These are phyloP conservation scores for Bidens hawaiensis DNA, from an alignment of 140 eudicot genomes.

Conservation along the genomic window DNA sequence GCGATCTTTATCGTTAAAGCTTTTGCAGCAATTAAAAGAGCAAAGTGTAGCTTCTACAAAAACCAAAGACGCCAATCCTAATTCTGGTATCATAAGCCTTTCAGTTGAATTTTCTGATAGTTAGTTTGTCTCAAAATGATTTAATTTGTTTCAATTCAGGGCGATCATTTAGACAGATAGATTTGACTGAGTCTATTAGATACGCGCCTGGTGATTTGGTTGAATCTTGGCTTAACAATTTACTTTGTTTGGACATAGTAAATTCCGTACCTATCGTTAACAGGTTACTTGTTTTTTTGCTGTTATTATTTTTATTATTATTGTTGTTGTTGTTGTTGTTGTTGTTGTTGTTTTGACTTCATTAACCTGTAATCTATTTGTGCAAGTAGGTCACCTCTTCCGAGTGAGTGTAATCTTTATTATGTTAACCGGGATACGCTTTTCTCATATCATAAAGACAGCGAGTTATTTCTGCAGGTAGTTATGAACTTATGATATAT, in stretches of 20 bases:
- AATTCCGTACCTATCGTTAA: constrained; percentile 68
- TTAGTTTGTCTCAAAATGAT: background rate
- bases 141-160: constrained; percentile 46
- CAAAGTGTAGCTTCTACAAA: constrained; percentile 66
- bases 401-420: constrained; percentile 82
- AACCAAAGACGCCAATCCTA: constrained; percentile 39
- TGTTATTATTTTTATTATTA: too few species aligned
- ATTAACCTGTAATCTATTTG: constrained; percentile 9
- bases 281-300: constrained; percentile 39
- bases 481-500: background rate
- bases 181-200: constrained; percentile 85
- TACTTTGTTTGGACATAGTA: constrained; percentile 82
- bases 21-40: constrained; percentile 82
- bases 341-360: background rate
- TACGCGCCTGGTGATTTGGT: constrained; percentile 89
- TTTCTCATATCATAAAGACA: too few species aligned
- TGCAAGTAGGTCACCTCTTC: constrained; percentile 67
- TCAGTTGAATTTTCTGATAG: background rate
- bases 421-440: constrained; percentile 96
- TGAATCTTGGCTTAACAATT: constrained; percentile 86
- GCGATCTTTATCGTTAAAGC: constrained; percentile 70
- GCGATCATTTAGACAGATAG: constrained; percentile 72
- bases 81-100: constrained; percentile 49
- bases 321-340: too few species aligned
- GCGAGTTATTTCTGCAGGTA: constrained; percentile 90